Conservation (phyloP, 2,329 filamentous ascomycete genomes). For the Septoria petroselini region DNA sequence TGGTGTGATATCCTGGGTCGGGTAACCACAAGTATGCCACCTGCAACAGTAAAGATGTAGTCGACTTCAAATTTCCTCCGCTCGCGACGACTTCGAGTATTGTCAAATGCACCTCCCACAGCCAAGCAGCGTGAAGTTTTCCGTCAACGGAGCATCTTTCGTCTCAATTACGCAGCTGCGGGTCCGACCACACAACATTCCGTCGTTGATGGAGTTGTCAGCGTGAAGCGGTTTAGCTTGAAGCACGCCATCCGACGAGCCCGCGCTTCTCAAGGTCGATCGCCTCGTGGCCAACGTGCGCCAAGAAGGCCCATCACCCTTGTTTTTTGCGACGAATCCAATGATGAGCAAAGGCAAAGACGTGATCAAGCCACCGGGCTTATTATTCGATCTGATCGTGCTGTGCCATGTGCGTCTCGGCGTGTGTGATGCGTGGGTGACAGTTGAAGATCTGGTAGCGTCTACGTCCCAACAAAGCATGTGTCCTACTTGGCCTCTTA, state of each 20-base stretch:
- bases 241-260: slow-evolving; percentile 20
- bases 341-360: slow-evolving; percentile 1
- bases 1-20: slow-evolving; percentile 2
- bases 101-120: background rate
- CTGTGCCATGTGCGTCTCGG: background rate
- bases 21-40: background rate
- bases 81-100: too few relatives aligned
- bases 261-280: slow-evolving; percentile 2
- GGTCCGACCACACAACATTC: slow-evolving; percentile 9
- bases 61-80: too few relatives aligned
- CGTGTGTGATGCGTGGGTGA: background rate
- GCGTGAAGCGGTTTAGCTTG: slow-evolving; percentile 17
- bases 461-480: too few relatives aligned
- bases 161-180: slow-evolving; percentile 12
- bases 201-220: slow-evolving; percentile 5
- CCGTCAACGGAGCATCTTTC: background rate
- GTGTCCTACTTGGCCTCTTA: too few relatives aligned
- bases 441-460: too few relatives aligned
- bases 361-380: slow-evolving; percentile 2
- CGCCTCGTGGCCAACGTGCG: slow-evolving; percentile 19
- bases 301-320: slow-evolving; percentile 1
- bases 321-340: slow-evolving; percentile 3
- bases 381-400: background rate
- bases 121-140: background rate
- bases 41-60: too few relatives aligned